Evolutionary conservation across 208 protist species (phyloP), one percentile per base, ranked within the genome.

Genomic region (Willaertia magna): DNA sequence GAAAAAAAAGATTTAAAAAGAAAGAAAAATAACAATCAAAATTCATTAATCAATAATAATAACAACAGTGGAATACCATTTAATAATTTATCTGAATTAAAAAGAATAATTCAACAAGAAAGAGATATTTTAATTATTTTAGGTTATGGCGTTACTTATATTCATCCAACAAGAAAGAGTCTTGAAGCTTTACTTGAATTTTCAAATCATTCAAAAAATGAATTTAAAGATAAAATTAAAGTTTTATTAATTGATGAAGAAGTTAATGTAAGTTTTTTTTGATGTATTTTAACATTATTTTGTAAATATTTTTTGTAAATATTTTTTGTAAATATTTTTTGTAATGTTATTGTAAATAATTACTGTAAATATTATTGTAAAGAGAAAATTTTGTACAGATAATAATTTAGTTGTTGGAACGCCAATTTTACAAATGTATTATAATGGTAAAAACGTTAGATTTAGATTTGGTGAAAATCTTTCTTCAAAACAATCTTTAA

Each of bases 331-430:
- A 7, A 52, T 52, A 7, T 20, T 52, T 52, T 20, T 52, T 52
- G 48, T 52, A 20, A 7, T 16, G 7, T 52, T 52, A 16, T 20
- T 20, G 48, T 52, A 52, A 7, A 52, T 20, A 7, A 7, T 52
- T 20, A 52, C 48, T 7, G 11, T 20, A 52, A 16, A 7, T 52
- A 20, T 16, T 52, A 20, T 3, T 20, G 9, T 34, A 51, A 20
- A 46, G 76, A 81, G 76, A 51, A 51, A 81, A 40, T 81, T 81
- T 40, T 81, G 76, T 40, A 40, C 48, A 39, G 76, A 81, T 7
- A 81, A 81, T 81, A 30, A 81, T 30, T 18, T 81, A 6, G 76
- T 81, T 18, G 76, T 81, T 40, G 76, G 76, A 81, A 81, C 76
- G 4, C 76, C 76, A 30, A 30, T 51, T 34, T 40, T 81, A 34